Percentiles rank a stretch among this genome's conserved stretches.
Conservation (phyloP, 768 basidiomycete species). For the Exidia glandulosa region DNA sequence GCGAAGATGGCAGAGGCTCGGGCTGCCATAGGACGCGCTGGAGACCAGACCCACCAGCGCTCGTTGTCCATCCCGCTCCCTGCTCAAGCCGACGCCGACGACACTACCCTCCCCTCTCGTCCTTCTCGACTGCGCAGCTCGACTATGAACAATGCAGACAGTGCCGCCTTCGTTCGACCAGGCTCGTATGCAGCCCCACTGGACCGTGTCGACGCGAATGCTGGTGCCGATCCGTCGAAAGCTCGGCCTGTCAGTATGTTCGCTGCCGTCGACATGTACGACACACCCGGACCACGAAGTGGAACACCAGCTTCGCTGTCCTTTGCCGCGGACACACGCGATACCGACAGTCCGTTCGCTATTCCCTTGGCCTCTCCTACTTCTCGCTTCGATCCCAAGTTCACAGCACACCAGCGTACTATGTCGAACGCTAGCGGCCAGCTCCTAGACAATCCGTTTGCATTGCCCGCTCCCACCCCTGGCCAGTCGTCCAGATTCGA, state of each 20-base stretch:
- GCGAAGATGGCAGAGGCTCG: not conserved
- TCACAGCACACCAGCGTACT: slow-evolving; percentile 23
- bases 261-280: slow-evolving; percentile 4
- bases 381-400: slow-evolving; percentile 35
- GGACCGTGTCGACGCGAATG: not conserved
- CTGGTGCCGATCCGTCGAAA: not conserved
- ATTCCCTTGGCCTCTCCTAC: slow-evolving; percentile 27
- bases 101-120: slow-evolving; percentile 14
- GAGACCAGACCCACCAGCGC: not conserved
- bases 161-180: not conserved
- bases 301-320: not conserved
- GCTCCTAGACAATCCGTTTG: slow-evolving; percentile 52
- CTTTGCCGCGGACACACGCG: not conserved
- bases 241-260: not conserved
- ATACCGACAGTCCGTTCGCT: slow-evolving; percentile 20
- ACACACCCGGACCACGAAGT: not conserved
- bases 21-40: not conserved
- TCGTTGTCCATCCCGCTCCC: not conserved
- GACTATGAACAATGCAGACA: not conserved
- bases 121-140: not conserved
- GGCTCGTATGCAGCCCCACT: not conserved
- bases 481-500: slow-evolving; percentile 64
- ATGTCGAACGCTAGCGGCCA: slow-evolving; percentile 38
- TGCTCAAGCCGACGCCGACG: slow-evolving; percentile 30
- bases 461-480: slow-evolving; percentile 51